Evolutionary conservation across 2,329 filamentous ascomycete genomes (phyloP).

Genomic region (Calonectria leucothoes): DNA sequence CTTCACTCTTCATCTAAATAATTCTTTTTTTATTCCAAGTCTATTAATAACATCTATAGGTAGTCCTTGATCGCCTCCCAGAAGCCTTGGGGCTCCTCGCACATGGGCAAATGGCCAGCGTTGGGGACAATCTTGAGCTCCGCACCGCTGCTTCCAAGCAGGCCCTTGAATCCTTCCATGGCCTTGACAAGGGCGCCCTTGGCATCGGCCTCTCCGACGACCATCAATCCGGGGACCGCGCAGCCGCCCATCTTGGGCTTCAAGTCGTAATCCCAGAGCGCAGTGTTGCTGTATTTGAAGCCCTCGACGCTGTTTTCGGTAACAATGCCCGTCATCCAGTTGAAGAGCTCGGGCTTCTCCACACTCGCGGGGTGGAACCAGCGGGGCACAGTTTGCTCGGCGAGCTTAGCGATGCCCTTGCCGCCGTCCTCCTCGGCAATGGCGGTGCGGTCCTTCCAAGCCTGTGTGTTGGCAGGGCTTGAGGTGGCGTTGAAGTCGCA

Average conservation of each 20-base stretch:
- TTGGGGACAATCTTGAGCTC: constrained; percentile 74
- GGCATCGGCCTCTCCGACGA: constrained; percentile 80
- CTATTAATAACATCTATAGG: constrained; percentile 49
- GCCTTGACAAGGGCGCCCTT: constrained; percentile 78
- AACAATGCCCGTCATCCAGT: constrained; percentile 76
- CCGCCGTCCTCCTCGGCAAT: constrained; percentile 70
- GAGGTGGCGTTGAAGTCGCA: constrained; percentile 84
- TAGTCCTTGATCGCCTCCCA: constrained; percentile 72
- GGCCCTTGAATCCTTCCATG: constrained; percentile 78
- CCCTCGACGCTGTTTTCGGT: constrained; percentile 75
- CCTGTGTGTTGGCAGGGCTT: constrained; percentile 78
- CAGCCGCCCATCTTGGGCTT: constrained; percentile 65
- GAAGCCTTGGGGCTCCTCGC: constrained; percentile 77
- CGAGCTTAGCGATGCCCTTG: constrained; percentile 73
- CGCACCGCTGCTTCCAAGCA: constrained; percentile 65
- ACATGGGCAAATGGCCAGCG: constrained; percentile 88
- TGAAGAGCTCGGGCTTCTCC: constrained; percentile 58
- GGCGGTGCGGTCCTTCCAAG: constrained; percentile 82
- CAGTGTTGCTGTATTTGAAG: constrained; percentile 75
- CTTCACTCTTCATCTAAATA: too few species aligned
- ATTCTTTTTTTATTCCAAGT: background rate
- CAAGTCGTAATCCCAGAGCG: constrained; percentile 79
- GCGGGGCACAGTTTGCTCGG: constrained; percentile 76
- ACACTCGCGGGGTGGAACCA: constrained; percentile 78
- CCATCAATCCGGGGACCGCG: constrained; percentile 71